phyloP scores from a whole-genome alignment of 2,329 filamentous ascomycete species.

The Camptophora hylomeconis region DNA sequence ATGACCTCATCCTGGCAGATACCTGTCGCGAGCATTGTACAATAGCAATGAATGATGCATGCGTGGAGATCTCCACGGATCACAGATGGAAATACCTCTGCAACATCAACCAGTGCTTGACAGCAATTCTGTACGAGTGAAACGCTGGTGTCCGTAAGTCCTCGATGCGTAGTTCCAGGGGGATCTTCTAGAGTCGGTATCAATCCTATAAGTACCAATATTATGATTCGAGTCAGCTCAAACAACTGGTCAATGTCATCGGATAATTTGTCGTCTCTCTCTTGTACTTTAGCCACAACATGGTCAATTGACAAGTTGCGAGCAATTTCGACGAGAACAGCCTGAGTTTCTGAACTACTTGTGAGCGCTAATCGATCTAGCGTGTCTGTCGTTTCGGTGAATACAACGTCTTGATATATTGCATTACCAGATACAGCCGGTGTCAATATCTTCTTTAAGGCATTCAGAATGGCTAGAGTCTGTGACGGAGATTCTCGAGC shows the following conservation, averaged over 20 bases:
- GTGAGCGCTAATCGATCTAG: constrained; percentile 86
- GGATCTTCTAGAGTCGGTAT: constrained; percentile 58
- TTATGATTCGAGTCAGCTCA: constrained; percentile 90
- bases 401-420: constrained; percentile 90
- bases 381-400: constrained; percentile 93
- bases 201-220: constrained; percentile 76
- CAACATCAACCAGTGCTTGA: constrained; percentile 82
- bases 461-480: constrained; percentile 75
- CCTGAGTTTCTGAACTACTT: constrained; percentile 76
- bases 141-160: constrained; percentile 60
- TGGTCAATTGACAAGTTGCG: constrained; percentile 81
- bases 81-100: constrained; percentile 87
- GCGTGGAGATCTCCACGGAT: constrained; percentile 95
- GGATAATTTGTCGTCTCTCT: constrained; percentile 63
- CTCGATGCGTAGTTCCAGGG: constrained; percentile 14
- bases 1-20: constrained; percentile 79
- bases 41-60: constrained; percentile 93
- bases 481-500: constrained; percentile 59
- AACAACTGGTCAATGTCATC: constrained; percentile 98
- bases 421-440: constrained; percentile 92
- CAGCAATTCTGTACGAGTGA: constrained; percentile 67
- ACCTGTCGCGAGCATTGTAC: constrained; percentile 77
- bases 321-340: constrained; percentile 87
- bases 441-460: constrained; percentile 86
- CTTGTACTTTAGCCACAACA: constrained; percentile 65